These are phyloP conservation scores for Candida incommunis DNA, from an alignment of 805 yeast genomes.

Conservation along the genomic window DNA sequence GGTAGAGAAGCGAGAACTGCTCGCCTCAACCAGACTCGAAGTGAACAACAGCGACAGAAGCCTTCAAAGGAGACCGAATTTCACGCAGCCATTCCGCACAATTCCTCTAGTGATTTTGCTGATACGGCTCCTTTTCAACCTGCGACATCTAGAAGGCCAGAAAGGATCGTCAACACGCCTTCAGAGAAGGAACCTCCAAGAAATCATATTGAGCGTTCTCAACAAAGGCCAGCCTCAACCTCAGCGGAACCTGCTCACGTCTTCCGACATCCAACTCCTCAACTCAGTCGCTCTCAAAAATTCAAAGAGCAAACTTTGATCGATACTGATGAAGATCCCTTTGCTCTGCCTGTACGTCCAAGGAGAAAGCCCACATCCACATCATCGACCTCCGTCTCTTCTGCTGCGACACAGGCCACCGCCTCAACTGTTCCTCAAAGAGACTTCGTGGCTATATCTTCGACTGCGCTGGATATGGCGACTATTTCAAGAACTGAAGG, in stretches of 20 bases:
- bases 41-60: neutral
- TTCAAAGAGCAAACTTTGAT: neutral
- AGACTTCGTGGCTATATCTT: neutral
- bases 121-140: neutral
- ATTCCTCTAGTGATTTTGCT: neutral
- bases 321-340: neutral
- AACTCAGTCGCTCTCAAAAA: neutral
- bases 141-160: neutral
- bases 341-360: neutral
- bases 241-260: neutral
- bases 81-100: neutral
- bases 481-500: slow-evolving; percentile 30
- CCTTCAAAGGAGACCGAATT: neutral
- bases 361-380: neutral
- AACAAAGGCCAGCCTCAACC: neutral
- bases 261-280: too few species aligned
- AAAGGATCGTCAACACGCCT: neutral
- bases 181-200: neutral
- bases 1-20: neutral
- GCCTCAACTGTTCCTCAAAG: neutral
- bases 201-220: neutral
- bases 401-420: neutral
- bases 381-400: neutral
- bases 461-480: slow-evolving; percentile 18
- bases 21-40: neutral